Base-by-base conservation (phyloP, 495 filamentous ascomycete genomes). In the Podospora comata region DNA sequence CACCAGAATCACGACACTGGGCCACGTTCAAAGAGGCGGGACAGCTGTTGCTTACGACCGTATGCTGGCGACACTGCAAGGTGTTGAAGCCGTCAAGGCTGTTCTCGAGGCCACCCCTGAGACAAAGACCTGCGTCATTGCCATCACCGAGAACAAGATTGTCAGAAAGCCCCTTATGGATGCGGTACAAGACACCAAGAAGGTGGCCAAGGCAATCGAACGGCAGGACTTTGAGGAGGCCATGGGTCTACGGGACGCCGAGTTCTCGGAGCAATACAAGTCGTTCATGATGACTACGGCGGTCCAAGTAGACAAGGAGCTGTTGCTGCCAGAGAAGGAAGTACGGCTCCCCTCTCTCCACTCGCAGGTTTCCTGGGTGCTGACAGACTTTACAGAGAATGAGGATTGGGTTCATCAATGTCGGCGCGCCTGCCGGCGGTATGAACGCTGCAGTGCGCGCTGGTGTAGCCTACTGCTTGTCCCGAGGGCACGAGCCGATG, bases 121-220 rank as follows among this genome's bases (percentile, higher is more conserved):
- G 34, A 93, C 91, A 2, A 91, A 92, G n/a, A 95, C 92, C 54
- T 93, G 92, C 56, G 91, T 99, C 72, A 98, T 99, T 74, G 90
- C 91, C 68, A 92, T 99, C 64, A 93, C 89, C 64, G 96, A 99
- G 83, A 99, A 99, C 84, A 97, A 99, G 82, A 97, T 99, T 72
- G 85, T 91, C 69, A 87, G 94, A 61, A 93, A 91, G 69, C 90
- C 92, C 20, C 81, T 99, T 15, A 89, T 97, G 81, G 87, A 97
- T 72, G 94, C 96, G 2, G 94, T 99, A 2, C 80, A 85, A 62
- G 85, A 89, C 67, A 98, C 96, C 4, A 88, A 97, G 74, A 83
- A 89, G 67, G 92, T 98, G 6, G 88, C 93, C 5, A 84, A 81
- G 69, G 90, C 90, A 39, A 97, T 99, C 67, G 82, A 91, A 19